Evolutionary conservation across 352 stramenopile species (phyloP).

Genomic region (Halophytophthora batemanensis): DNA sequence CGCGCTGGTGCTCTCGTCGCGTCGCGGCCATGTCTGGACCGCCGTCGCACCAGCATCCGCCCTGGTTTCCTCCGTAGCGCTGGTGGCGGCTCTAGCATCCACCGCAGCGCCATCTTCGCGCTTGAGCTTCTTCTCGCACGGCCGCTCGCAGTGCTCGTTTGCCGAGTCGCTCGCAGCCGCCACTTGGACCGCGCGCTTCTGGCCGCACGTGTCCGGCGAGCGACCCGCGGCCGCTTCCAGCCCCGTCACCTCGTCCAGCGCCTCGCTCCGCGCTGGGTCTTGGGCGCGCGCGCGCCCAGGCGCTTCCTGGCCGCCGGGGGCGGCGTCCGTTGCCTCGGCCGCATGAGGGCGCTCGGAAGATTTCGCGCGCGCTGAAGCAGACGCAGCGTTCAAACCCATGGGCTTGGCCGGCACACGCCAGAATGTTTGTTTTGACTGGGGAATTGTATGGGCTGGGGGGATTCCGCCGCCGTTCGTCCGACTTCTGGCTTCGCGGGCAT

Average conservation of each 20-base stretch:
- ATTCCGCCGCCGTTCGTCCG: too few species aligned
- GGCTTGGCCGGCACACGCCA: not conserved
- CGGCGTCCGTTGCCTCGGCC: slow-evolving; percentile 2
- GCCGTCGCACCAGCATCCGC: slow-evolving; percentile 6
- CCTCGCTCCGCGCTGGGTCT: not conserved
- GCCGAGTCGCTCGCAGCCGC: slow-evolving; percentile 2
- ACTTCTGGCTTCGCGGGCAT: too few species aligned
- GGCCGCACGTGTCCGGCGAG: slow-evolving; percentile 7
- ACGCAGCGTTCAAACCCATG: slow-evolving; percentile 53
- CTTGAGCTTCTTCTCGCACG: slow-evolving; percentile 50
- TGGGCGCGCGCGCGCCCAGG: slow-evolving; percentile 1
- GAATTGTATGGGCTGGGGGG: slow-evolving; percentile 27
- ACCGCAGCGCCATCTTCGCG: slow-evolving; percentile 13
- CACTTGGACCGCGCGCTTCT: slow-evolving; percentile 18
- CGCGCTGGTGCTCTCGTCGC: not conserved
- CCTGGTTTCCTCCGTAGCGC: not conserved
- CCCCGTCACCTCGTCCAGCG: too few species aligned
- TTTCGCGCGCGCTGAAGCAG: slow-evolving; percentile 26
- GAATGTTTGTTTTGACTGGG: slow-evolving; percentile 53
- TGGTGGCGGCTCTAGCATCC: not conserved
- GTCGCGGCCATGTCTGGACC: slow-evolving; percentile 2
- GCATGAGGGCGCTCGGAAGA: not conserved
- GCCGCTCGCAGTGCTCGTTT: slow-evolving; percentile 8
- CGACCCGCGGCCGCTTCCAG: not conserved
- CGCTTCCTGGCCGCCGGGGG: not conserved